Evolutionary conservation across 177 flowering plant genomes (phyloP), one percentile per base, ranked within the genome.

Genomic region (Tripterygium wilfordii): DNA sequence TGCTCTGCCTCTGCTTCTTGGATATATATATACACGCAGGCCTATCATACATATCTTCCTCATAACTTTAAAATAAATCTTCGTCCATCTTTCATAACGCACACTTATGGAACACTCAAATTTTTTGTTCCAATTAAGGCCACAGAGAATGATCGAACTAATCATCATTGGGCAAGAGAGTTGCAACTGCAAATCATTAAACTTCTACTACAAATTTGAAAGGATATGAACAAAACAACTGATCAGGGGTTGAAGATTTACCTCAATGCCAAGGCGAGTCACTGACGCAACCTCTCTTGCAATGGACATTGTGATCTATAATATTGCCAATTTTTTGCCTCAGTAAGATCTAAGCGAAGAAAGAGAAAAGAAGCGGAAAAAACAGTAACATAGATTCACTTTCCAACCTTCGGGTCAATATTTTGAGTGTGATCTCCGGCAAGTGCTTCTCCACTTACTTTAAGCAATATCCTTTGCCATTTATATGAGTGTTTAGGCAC

Each of bases 371-470:
- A 54, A 18, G 46, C n/a, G 7, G 31, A 29, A 40, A 20, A 27
- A 12, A 10, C 26, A 41, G 13, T 43, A 21, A 38, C 18, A 23
- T 19, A 23, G 12, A 19, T 33, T 43, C 12, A 8, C 22, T 36
- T 45, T 37, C 63, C 23, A 26, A 90, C 98, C 95, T 89, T 89
- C 9, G 99, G 99, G 46, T 92, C 99, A 72, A 89, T 89, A 58
- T 81, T 91, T 56, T 89, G 86, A 14, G 55, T 8, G 14, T 67
- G 75, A 56, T 94, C 97, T 39, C 99, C 97, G 0, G 95, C 95
- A 60, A 94, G 92, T 43, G 97, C 99, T 75, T 94, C 97, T 40
- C 99, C 99, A 29, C 99, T 94, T 19, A 94, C 99, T 79, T 94
- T 94, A 52, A 94, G 99, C 71, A 94, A 62, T 13, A 94, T 97